Evolutionary conservation across 208 protist genomes (phyloP), one percentile per base, ranked within the genome.

Genomic region (Crithidia fasciculata): DNA sequence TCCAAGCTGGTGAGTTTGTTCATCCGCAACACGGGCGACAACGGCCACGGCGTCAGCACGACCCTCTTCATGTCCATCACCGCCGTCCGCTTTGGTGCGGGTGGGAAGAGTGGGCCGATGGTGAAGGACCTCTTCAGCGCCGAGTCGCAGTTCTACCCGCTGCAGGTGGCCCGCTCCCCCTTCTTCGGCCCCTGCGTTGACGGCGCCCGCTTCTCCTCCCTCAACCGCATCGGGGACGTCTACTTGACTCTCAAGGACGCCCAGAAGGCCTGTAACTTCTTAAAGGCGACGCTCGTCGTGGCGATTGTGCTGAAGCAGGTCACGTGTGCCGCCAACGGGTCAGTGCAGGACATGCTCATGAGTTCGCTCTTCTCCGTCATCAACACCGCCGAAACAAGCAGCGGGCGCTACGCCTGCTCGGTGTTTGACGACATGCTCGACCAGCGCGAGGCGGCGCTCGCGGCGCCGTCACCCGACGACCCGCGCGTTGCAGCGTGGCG

Each of bases 131-230:
- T 78, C 56, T 65, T 69, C 64, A 66, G 52, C 57, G 45, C 43
- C n/a, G 72, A 60, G 19, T 53, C 64, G 55, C 73, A 70, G 16
- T 70, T 70, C 19, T 67, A 70, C 59, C 58, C 58, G 4, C 57
- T 84, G 47, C 50, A 63, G 43, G 57, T 69, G 8, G 75, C 80
- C 7, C 64, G 68, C 16, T 90, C 85, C 36, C 85, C 82, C 12
- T 76, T 86, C 9, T 86, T 86, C 45, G 84, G 84, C 5, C 72
- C 77, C 2, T 83, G 74, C 64, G 74, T 86, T 41, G 44, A 75
- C 58, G 81, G 69, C 50, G 78, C 77, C 9, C 78, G 69, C 57
- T 82, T 85, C 15, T 70, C 67, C 39, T 71, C 52, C 3, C 58
- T 80, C 4, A 75, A 73, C 56, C 73, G 57, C 41, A 49, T 76